phyloP scores from a whole-genome alignment of 164 flowering plant genomes.

The Aristolochia contorta region DNA sequence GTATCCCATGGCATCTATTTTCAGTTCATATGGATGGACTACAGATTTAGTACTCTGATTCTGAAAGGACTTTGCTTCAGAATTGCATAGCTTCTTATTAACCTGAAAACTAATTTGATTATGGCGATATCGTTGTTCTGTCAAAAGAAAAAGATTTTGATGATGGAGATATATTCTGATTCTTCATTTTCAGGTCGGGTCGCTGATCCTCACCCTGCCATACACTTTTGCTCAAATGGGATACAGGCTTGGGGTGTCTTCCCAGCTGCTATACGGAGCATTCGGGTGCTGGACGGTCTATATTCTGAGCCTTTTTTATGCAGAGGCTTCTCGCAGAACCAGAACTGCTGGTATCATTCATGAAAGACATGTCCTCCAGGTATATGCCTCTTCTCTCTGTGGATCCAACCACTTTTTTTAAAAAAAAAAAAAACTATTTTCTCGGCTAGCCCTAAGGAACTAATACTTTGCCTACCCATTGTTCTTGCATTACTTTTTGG shows the following conservation, averaged over 20 bases:
- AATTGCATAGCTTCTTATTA: too few relatives aligned
- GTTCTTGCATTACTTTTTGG: background rate
- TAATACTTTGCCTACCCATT: background rate
- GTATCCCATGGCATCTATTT: too few relatives aligned
- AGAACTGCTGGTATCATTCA: conserved; percentile 6
- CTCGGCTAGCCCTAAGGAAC: background rate
- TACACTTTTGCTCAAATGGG: conserved; percentile 12
- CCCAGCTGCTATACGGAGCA: conserved; percentile 7
- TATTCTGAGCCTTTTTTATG: conserved; percentile 6
- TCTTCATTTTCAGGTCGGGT: conserved; percentile 8
- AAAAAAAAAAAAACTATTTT: too few relatives aligned
- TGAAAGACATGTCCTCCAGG: conserved; percentile 8
- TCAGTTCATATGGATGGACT: too few relatives aligned
- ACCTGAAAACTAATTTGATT: too few relatives aligned
- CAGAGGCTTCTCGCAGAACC: conserved; percentile 5
- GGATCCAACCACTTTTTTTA: background rate
- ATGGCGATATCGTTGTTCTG: too few relatives aligned
- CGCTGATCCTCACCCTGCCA: conserved; percentile 9
- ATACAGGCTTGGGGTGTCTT: background rate
- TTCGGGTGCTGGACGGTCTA: conserved; percentile 10
- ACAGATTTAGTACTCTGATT: too few relatives aligned
- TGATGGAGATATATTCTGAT: too few relatives aligned
- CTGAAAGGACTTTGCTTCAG: too few relatives aligned
- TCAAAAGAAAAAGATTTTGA: too few relatives aligned
- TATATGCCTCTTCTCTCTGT: background rate